These are phyloP conservation scores for Zea mays DNA, from an alignment of 176 grass and related monocot genomes.

Conservation along the genomic window DNA sequence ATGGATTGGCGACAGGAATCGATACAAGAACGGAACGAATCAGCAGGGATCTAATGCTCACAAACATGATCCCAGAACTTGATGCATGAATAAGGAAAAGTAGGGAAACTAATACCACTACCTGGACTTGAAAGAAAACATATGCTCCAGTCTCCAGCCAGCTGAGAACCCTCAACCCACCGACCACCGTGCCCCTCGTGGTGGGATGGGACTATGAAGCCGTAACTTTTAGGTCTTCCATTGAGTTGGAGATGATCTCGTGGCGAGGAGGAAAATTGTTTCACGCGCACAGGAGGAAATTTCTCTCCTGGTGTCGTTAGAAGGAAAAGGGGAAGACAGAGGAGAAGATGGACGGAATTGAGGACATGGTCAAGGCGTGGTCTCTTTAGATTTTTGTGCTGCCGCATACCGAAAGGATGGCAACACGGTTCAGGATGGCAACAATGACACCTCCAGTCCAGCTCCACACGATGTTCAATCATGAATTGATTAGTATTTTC, in stretches of 20 bases:
- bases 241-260: constrained; percentile 12
- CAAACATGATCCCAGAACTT: constrained; percentile 21
- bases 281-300: background rate
- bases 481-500: background rate
- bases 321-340: background rate
- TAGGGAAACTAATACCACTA: background rate
- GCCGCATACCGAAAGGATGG: too few relatives aligned
- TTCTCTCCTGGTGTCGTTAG: constrained; percentile 6
- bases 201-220: constrained; percentile 3
- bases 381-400: background rate
- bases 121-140: constrained; percentile 71
- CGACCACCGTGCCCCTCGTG: background rate
- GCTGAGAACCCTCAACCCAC: constrained; percentile 18
- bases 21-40: constrained; percentile 26
- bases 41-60: constrained; percentile 29
- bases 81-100: constrained; percentile 6
- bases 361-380: background rate
- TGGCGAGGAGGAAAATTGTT: background rate
- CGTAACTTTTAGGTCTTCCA: background rate
- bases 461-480: background rate
- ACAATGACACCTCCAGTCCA: background rate
- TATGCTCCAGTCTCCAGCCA: constrained; percentile 3
- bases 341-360: background rate
- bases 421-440: background rate
- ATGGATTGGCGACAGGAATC: constrained; percentile 27